Percentiles rank a stretch among this genome's conserved stretches.
phyloP scores from a whole-genome alignment of 768 basidiomycete genomes.

The Russula olivacea region DNA sequence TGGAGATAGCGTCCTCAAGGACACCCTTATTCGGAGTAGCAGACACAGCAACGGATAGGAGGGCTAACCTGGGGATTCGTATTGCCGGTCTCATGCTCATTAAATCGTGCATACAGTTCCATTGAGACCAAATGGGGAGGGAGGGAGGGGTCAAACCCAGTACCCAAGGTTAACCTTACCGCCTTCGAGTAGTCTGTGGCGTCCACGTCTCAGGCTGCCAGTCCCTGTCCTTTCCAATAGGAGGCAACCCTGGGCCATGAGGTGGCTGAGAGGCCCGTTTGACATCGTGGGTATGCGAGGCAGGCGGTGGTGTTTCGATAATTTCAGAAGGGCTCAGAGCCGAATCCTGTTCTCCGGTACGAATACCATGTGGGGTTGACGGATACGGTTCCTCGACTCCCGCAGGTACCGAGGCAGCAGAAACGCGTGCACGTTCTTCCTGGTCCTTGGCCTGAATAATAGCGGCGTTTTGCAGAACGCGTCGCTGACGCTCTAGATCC shows the following conservation, averaged over 20 bases:
- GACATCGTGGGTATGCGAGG: not conserved
- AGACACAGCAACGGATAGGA: not conserved
- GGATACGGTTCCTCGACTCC: not conserved
- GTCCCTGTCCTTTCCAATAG: constrained; percentile 10
- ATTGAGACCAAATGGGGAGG: not conserved
- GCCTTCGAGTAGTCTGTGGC: constrained; percentile 4
- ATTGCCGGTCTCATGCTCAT: not conserved
- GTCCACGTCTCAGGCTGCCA: constrained; percentile 25
- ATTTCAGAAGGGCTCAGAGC: not conserved
- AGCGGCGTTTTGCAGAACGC: constrained; percentile 20
- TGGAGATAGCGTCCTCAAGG: not conserved
- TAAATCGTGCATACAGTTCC: not conserved
- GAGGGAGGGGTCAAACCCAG: not conserved
- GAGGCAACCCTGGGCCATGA: not conserved
- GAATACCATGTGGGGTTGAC: not conserved
- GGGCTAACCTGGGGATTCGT: not conserved
- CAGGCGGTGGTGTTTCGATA: not conserved
- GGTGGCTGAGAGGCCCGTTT: not conserved
- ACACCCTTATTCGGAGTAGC: not conserved
- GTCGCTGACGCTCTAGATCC: constrained; percentile 21
- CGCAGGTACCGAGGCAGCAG: not conserved
- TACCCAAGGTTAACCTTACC: constrained; percentile 1
- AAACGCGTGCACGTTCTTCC: constrained; percentile 14
- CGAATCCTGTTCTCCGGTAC: not conserved
- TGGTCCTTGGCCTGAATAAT: constrained; percentile 21